phyloP scores from a whole-genome alignment of 1,284 basidiomycete genomes.

The Taiwanofungus camphoratus region DNA sequence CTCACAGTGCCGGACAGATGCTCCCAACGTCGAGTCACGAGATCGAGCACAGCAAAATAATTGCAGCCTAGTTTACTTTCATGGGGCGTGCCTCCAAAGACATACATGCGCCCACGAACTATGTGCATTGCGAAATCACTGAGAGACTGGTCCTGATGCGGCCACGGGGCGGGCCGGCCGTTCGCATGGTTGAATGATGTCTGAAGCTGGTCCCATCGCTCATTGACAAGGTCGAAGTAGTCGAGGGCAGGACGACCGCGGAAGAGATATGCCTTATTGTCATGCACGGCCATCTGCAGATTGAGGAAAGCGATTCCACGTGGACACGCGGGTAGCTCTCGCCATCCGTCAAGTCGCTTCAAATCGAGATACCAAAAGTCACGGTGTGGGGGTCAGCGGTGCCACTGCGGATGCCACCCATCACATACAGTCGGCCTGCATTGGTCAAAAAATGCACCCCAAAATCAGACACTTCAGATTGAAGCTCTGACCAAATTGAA shows the following conservation, averaged over 20 bases:
- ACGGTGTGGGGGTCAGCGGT: constrained; percentile 22
- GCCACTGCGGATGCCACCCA: constrained; percentile 28
- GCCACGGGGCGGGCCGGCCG: constrained; percentile 22
- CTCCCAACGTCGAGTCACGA: constrained; percentile 19
- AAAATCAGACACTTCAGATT: too few relatives aligned
- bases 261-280: constrained; percentile 31
- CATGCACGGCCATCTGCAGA: constrained; percentile 26
- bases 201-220: constrained; percentile 25
- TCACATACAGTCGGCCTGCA: constrained; percentile 30
- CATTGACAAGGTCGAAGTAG: constrained; percentile 29
- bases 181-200: constrained; percentile 22
- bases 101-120: constrained; percentile 21
- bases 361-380: constrained; percentile 33
- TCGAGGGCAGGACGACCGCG: constrained; percentile 23
- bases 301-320: constrained; percentile 11
- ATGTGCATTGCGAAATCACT: constrained; percentile 27
- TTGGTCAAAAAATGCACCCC: neutral
- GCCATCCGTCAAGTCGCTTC: constrained; percentile 25
- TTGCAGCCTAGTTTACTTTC: constrained; percentile 20
- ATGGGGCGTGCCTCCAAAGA: constrained; percentile 21
- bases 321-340: constrained; percentile 27
- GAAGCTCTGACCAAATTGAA: neutral
- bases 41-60: constrained; percentile 21
- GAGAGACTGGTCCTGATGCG: constrained; percentile 15
- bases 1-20: constrained; percentile 15